phyloP scores from a whole-genome alignment of 2,329 filamentous ascomycete genomes.

The Apiospora rasikravindrae region DNA sequence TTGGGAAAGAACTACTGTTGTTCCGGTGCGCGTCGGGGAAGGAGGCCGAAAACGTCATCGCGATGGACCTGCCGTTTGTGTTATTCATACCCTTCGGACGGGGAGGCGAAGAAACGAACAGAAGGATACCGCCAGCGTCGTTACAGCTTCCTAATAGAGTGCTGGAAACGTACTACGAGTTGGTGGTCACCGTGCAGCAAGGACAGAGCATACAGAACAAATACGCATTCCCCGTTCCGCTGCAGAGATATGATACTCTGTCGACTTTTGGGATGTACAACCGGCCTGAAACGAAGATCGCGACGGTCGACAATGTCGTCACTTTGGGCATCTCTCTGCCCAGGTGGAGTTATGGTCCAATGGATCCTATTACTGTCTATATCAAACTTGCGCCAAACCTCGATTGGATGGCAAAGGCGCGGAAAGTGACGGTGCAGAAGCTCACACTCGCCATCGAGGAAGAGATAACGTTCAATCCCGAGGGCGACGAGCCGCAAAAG shows the following conservation, averaged over 20 bases:
- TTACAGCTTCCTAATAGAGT: slow-evolving; percentile 88
- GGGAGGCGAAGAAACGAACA: slow-evolving; percentile 86
- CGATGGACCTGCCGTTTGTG: slow-evolving; percentile 97
- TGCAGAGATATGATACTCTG: slow-evolving; percentile 92
- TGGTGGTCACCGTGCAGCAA: slow-evolving; percentile 95
- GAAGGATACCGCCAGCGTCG: slow-evolving; percentile 89
- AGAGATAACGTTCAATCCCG: slow-evolving; percentile 98
- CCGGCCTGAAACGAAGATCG: slow-evolving; percentile 85
- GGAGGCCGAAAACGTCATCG: slow-evolving; percentile 86
- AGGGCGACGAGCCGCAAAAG: slow-evolving; percentile 91
- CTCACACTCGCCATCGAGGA: slow-evolving; percentile 95
- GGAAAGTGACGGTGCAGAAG: slow-evolving; percentile 89
- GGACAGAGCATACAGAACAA: slow-evolving; percentile 86
- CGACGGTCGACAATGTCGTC: slow-evolving; percentile 87
- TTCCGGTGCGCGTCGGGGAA: slow-evolving; percentile 85
- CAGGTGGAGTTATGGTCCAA: slow-evolving; percentile 93
- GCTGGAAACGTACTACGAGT: slow-evolving; percentile 96
- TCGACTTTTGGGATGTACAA: slow-evolving; percentile 99
- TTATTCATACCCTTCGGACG: slow-evolving; percentile 96
- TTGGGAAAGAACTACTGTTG: slow-evolving; percentile 93
- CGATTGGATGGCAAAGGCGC: slow-evolving; percentile 89
- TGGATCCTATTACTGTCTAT: slow-evolving; percentile 94
- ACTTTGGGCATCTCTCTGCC: slow-evolving; percentile 91
- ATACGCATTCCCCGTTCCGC: slow-evolving; percentile 87
- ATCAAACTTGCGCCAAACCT: slow-evolving; percentile 92